Percentiles rank a stretch among this genome's conserved stretches.
These are phyloP conservation scores for Stephania cephalantha DNA, from an alignment of 164 flowering plant species.

Conservation along the genomic window DNA sequence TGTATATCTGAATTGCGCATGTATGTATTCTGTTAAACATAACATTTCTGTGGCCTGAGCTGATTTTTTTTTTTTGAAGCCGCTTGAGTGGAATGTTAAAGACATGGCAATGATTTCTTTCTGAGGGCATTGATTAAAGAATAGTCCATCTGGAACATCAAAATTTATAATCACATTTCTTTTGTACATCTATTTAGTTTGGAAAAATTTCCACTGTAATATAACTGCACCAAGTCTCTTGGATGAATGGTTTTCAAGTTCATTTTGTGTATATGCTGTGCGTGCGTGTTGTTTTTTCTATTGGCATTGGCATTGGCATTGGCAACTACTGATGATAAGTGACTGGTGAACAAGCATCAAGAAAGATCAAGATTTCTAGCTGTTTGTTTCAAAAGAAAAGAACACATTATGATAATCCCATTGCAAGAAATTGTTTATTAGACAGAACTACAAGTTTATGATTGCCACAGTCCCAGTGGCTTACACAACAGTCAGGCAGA, in stretches of 20 bases:
- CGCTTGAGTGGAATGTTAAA: neutral
- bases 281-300: neutral
- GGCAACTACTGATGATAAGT: neutral
- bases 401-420: constrained; percentile 4
- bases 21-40: too few relatives aligned
- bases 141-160: neutral
- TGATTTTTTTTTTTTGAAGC: neutral
- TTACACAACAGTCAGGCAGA: constrained; percentile 17
- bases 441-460: constrained; percentile 27
- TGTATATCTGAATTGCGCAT: too few relatives aligned
- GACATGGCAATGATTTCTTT: neutral
- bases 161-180: neutral
- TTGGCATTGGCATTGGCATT: neutral
- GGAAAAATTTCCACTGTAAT: neutral
- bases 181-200: neutral
- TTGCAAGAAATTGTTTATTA: constrained; percentile 19
- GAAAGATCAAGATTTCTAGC: neutral
- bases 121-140: neutral
- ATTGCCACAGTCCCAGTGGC: constrained; percentile 38
- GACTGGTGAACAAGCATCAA: neutral
- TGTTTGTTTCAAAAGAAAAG: neutral
- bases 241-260: neutral
- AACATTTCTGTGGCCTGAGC: too few relatives aligned
- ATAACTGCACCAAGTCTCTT: neutral
- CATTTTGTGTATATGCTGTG: neutral